phyloP scores from a whole-genome alignment of 129 eudicot genomes.

The Chrysanthemum lavandulifolium region DNA sequence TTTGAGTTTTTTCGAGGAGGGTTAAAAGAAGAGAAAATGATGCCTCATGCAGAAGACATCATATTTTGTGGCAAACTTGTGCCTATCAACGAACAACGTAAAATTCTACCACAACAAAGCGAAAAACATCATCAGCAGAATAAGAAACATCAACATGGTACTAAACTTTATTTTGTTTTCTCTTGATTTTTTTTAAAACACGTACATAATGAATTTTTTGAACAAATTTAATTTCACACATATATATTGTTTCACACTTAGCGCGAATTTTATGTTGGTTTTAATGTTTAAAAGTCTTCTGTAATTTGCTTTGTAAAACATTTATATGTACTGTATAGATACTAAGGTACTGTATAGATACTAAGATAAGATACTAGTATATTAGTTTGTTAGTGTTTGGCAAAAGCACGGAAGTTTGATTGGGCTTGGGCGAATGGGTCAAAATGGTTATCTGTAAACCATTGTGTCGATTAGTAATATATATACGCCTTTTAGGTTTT shows the following conservation, averaged over 20 bases:
- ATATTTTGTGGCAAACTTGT: conserved; percentile 64
- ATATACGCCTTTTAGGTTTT: too few relatives aligned
- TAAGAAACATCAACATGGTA: conserved; percentile 8
- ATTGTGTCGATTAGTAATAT: too few relatives aligned
- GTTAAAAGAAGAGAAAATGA: conserved; percentile 17
- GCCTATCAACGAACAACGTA: conserved; percentile 38
- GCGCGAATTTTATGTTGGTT: not conserved
- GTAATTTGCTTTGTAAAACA: too few relatives aligned
- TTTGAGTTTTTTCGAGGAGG: conserved; percentile 54
- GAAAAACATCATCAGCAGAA: not conserved
- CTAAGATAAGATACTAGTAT: too few relatives aligned
- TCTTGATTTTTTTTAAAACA: not conserved
- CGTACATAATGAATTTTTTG: too few relatives aligned
- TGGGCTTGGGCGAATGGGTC: too few relatives aligned
- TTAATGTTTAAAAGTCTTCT: too few relatives aligned
- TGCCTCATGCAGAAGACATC: conserved; percentile 82
- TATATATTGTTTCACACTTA: not conserved
- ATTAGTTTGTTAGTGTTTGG: too few relatives aligned
- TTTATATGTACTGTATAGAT: too few relatives aligned
- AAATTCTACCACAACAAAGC: not conserved
- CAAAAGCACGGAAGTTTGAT: too few relatives aligned
- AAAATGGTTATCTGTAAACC: too few relatives aligned
- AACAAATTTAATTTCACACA: not conserved
- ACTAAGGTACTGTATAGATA: too few relatives aligned
- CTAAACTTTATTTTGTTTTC: not conserved